phyloP scores from a whole-genome alignment of 2,329 filamentous ascomycete species.

The Bipolaris bicolor region DNA sequence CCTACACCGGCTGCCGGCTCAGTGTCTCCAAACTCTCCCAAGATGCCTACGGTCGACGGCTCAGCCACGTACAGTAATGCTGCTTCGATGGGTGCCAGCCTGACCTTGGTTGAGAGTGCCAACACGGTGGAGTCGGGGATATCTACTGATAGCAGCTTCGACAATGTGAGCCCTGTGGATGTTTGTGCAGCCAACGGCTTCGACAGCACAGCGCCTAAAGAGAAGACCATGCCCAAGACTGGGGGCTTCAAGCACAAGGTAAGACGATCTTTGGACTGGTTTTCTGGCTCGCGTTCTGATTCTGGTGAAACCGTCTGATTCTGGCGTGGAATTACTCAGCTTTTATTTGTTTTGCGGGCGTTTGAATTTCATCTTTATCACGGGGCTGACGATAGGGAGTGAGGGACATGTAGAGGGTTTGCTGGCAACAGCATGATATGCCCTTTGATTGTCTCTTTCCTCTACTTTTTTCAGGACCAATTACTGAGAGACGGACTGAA shows the following conservation, averaged over 20 bases:
- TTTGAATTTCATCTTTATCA: slow-evolving; percentile 1
- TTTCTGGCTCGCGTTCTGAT: slow-evolving; percentile 13
- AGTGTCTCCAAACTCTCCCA: slow-evolving; percentile 43
- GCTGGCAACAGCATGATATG: neutral
- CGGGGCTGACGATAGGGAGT: slow-evolving; percentile 13
- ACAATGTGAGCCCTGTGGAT: slow-evolving; percentile 7
- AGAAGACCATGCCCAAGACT: neutral
- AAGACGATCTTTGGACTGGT: slow-evolving; percentile 23
- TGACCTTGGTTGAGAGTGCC: slow-evolving; percentile 81
- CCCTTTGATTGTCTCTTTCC: neutral
- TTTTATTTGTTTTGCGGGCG: neutral
- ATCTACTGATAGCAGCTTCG: slow-evolving; percentile 23
- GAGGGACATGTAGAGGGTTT: slow-evolving; percentile 7
- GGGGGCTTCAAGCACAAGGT: slow-evolving; percentile 21
- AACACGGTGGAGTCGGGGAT: slow-evolving; percentile 9
- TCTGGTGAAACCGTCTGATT: slow-evolving; percentile 14
- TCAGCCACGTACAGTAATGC: slow-evolving; percentile 93
- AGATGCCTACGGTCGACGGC: slow-evolving; percentile 71
- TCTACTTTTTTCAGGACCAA: neutral
- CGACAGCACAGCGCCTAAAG: neutral
- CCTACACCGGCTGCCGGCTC: slow-evolving; percentile 9
- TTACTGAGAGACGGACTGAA: neutral
- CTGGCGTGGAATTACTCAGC: neutral
- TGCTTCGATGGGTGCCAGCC: slow-evolving; percentile 90
- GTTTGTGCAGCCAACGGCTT: neutral